phyloP scores from a whole-genome alignment of 441 rosid genomes.

The Gossypium schwendimanii region DNA sequence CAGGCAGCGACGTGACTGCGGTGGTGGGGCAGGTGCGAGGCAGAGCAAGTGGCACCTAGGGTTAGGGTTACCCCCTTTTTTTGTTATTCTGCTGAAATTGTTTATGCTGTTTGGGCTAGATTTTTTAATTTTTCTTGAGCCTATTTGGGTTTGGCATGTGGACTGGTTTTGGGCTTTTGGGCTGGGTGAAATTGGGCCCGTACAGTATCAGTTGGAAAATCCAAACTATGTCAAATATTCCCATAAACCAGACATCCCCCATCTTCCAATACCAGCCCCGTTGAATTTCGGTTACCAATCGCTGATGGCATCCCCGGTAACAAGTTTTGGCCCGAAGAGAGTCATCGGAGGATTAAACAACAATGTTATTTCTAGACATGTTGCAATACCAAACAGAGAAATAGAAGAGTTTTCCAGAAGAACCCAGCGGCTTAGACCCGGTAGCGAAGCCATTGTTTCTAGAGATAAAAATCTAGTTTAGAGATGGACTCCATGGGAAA shows the following conservation, averaged over 20 bases:
- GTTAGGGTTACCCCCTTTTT: no score
- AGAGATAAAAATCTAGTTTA: constrained; percentile 34
- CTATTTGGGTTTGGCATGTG: no score
- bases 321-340: constrained; percentile 21
- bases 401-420: constrained; percentile 19
- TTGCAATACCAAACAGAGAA: constrained; percentile 52
- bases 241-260: constrained; percentile 36
- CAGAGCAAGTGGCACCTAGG: no score
- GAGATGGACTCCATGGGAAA: constrained; percentile 38
- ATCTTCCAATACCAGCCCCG: constrained; percentile 22
- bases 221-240: constrained; percentile 35
- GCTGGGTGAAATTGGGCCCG: no score
- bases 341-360: constrained; percentile 35
- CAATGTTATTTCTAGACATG: constrained; percentile 7
- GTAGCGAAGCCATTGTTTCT: constrained; percentile 44
- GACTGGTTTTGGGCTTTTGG: no score
- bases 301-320: constrained; percentile 10
- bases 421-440: constrained; percentile 25
- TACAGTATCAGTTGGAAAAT: constrained; percentile 30
- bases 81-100: no score
- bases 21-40: no score
- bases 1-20: no score
- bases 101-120: no score
- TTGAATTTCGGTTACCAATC: constrained; percentile 16
- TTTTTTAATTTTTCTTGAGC: no score